Evolutionary conservation across 192 early-diverging fungal species (phyloP), one percentile per base, ranked within the genome.

Genomic region (Backusella tarrabulga): DNA sequence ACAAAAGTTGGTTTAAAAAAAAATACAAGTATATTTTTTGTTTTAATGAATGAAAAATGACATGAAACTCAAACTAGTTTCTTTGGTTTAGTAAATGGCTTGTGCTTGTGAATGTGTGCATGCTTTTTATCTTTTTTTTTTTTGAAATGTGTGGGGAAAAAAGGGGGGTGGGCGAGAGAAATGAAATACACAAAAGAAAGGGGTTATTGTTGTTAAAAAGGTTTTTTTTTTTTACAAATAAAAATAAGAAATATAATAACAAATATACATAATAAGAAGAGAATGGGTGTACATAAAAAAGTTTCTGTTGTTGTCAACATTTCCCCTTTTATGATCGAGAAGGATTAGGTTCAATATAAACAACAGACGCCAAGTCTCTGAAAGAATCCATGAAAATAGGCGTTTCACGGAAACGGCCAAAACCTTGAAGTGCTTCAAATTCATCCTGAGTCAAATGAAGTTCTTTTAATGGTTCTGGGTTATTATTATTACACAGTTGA

Each of bases 391-490:
- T 56, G 29, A 66, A 50, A 19, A 72, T 21, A 11, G 50, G 71
- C 14, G 72, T 50, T 19, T 77, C 56, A n/a, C 67, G 44, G 79
- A 90, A 79, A 35, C 72, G 56, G 8, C 79, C 60, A 46, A 83
- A 77, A 4, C 72, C 79, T 70, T 83, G 75, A 19, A 83, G 41
- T 9, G 76, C 82, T 60, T 83, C 82, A 44, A 83, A 71, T 35
- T 83, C 82, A 54, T 83, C 82, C 23, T 67, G 60, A 19, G 80
- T 82, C 4, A 82, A 50, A 63, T 73, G 72, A 14, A 76, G 40
- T 72, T 72, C 71, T 34, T 50, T 50, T 19, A 72, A 21, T 14
- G 68, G 34, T 26, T 42, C 14, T 70, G 35, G 35, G 3, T 21
- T 21, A 14, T 8, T 41, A 21, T 36, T 4, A 11, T n/a, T 40